Evolutionary conservation across 805 yeast genomes (phyloP).

Genomic region (Nakazawaea sp.): DNA sequence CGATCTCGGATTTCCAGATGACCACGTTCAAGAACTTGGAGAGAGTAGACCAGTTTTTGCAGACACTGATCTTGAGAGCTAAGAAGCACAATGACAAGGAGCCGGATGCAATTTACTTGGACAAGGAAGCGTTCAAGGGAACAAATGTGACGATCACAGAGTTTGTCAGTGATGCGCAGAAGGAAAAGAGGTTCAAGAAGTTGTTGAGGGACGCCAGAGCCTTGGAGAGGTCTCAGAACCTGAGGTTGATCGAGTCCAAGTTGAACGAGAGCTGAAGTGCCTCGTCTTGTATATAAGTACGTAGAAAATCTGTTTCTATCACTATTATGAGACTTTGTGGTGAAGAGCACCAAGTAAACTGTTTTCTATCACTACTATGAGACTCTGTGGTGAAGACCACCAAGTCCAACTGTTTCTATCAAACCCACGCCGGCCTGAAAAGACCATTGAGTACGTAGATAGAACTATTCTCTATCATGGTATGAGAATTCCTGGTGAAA

Average conservation of each 20-base stretch:
- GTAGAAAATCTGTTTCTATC: too few species aligned
- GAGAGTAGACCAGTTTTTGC: constrained; percentile 31
- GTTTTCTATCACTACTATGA: too few species aligned
- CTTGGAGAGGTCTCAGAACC: constrained; percentile 15
- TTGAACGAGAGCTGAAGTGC: constrained; percentile 2
- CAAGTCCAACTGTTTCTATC: too few species aligned
- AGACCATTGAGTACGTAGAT: too few species aligned
- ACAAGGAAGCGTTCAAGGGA: constrained; percentile 46
- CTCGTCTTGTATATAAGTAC: neutral
- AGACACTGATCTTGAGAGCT: constrained; percentile 27
- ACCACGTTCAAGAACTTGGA: constrained; percentile 32
- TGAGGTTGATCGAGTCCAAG: constrained; percentile 1
- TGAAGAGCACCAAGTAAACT: too few species aligned
- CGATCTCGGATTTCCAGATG: constrained; percentile 45
- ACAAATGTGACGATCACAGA: constrained; percentile 50
- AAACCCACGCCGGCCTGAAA: too few species aligned
- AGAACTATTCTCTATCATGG: too few species aligned
- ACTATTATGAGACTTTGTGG: too few species aligned
- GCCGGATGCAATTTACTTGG: constrained; percentile 69
- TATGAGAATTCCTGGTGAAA: too few species aligned
- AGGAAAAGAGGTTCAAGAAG: constrained; percentile 36
- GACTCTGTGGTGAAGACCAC: too few species aligned
- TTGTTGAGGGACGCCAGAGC: constrained; percentile 33
- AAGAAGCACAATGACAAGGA: constrained; percentile 52
- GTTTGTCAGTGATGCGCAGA: constrained; percentile 39